Evolutionary conservation across 768 basidiomycete species (phyloP).

Genomic region (Peribolospora kevripleyi): DNA sequence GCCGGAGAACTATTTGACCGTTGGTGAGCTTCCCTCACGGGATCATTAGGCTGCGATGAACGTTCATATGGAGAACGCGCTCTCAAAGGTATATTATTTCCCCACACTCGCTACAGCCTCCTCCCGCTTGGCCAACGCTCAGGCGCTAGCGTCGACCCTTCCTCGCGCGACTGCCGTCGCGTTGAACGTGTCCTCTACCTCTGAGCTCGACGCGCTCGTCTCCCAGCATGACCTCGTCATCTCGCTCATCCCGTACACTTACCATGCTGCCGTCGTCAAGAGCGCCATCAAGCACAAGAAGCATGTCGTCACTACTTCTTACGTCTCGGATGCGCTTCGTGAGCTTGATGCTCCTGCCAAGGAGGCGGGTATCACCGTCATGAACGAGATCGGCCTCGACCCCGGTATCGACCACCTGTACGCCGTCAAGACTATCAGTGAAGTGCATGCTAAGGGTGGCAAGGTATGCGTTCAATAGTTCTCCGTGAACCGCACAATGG

Average conservation of each 20-base stretch:
- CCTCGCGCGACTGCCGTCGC: conserved; percentile 47
- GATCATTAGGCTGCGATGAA: neutral
- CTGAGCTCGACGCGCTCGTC: conserved; percentile 52
- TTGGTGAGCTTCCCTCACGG: conserved; percentile 30
- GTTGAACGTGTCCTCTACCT: conserved; percentile 47
- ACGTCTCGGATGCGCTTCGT: conserved; percentile 74
- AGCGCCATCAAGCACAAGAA: conserved; percentile 73
- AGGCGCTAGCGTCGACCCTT: conserved; percentile 42
- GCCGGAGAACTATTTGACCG: conserved; percentile 56
- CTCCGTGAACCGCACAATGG: conserved; percentile 3
- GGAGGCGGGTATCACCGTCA: conserved; percentile 69
- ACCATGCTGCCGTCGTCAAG: conserved; percentile 71
- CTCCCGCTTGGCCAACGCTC: conserved; percentile 54
- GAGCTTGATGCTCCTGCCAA: conserved; percentile 57
- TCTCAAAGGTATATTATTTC: neutral
- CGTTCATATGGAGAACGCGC: neutral
- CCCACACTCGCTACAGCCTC: conserved; percentile 32
- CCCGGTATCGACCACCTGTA: conserved; percentile 86
- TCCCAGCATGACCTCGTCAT: conserved; percentile 79
- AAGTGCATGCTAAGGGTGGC: conserved; percentile 81
- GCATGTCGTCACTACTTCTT: conserved; percentile 85
- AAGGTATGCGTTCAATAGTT: conserved; percentile 32
- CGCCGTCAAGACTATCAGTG: conserved; percentile 76
- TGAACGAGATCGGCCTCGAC: conserved; percentile 96
- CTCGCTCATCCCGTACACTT: conserved; percentile 83